Base-by-base conservation (phyloP, 2,329 filamentous ascomycete species). In the Paecilomyces sp. region DNA sequence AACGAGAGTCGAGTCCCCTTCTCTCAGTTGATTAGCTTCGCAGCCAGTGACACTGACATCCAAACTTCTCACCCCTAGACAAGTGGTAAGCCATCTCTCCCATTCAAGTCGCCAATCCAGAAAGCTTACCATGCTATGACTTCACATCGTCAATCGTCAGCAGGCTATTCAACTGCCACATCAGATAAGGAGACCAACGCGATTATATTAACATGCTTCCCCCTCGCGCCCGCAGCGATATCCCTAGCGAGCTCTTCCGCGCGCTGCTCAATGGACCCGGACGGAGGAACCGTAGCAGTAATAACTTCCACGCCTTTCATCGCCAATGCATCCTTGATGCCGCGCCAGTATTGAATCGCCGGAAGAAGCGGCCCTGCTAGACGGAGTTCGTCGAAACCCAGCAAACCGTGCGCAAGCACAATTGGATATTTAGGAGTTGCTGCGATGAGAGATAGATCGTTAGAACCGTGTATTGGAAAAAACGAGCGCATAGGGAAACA, bases 361-460 rank as follows among this genome's bases (percentile, higher is more conserved):
- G 85, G 85, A 5, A 86, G 70, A 41, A 76, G 74, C 12, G 72
- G 71, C 0, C 84, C 84, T 2, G 78, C 82, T 4, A 85, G 74
- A 15, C 78, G 82, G 9, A 87, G 70, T 67, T 87, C 84, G 64
- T 86, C 83, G 69, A 88, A 88, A n/a, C 85, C 85, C 22, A 88
- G 74, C 11, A 88, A 77, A n/a, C 85, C 85, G 71, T 88, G 85
- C 3, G 85, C 85, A 9, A 88, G 81, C 55, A 88, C 80, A 57
- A 88, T 81, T 1, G 84, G 83, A 65, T 86, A 70, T 67, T 83
- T 82, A 51, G 80, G 82, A 8, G 74, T 71, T 56, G 72, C 72
- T 77, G 52, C 13, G 54, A 12, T 9, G 41, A 34, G 52, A 54
- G 24, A 51, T 36, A 25, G 18, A 18, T 2, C 22, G 50, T 24